Evolutionary conservation across 305 asterid species (phyloP).

Genomic region (Solanum hybrid): DNA sequence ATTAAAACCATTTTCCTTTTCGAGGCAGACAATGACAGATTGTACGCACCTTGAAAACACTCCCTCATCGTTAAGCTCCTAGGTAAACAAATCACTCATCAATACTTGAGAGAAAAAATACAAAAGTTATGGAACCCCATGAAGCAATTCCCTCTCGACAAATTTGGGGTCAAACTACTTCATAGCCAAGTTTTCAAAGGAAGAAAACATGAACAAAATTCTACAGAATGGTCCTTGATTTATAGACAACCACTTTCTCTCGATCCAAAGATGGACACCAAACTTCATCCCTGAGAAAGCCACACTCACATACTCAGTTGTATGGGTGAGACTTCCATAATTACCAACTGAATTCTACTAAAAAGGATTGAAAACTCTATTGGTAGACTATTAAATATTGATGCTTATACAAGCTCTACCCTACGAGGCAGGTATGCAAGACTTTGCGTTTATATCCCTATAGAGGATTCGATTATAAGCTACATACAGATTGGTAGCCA

Average conservation of each 20-base stretch:
- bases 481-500: not conserved
- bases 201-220: not conserved
- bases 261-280: not conserved
- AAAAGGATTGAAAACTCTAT: too few species aligned
- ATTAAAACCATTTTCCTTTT: not conserved
- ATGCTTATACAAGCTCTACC: not conserved
- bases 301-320: not conserved
- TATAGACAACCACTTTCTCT: not conserved
- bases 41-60: not conserved
- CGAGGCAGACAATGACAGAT: not conserved
- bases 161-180: not conserved
- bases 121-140: not conserved
- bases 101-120: not conserved
- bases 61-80: not conserved
- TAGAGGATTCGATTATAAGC: too few species aligned
- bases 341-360: not conserved
- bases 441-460: not conserved
- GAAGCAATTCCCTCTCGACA: not conserved
- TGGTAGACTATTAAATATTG: not conserved
- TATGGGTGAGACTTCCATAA: not conserved
- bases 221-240: not conserved
- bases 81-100: not conserved
- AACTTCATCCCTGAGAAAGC: not conserved
- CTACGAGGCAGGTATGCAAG: not conserved
- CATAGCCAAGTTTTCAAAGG: not conserved